phyloP scores from a whole-genome alignment of 176 grass and related monocot genomes.

The Calamus simplicifolius region DNA sequence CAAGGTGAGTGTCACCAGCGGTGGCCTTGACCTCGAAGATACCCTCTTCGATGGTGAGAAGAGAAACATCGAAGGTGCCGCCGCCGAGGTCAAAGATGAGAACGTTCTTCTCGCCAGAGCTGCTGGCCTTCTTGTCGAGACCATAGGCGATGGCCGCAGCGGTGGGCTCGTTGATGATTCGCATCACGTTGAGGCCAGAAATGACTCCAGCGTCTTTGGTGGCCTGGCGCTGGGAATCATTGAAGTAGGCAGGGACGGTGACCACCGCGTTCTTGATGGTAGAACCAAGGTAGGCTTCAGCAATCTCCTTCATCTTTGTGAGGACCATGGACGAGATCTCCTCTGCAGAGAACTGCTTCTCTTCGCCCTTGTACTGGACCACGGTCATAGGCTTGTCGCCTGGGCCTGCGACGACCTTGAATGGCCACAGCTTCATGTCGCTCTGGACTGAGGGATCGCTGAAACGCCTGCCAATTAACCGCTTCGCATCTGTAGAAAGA shows the following conservation, averaged over 20 bases:
- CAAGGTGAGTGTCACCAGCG: slow-evolving; percentile 57
- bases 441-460: slow-evolving; percentile 42
- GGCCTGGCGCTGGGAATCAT: slow-evolving; percentile 49
- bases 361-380: slow-evolving; percentile 60
- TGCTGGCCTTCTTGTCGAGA: slow-evolving; percentile 47
- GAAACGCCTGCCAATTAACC: slow-evolving; percentile 44
- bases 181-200: slow-evolving; percentile 52
- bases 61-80: slow-evolving; percentile 54
- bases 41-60: slow-evolving; percentile 47
- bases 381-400: slow-evolving; percentile 52
- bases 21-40: slow-evolving; percentile 58
- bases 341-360: slow-evolving; percentile 53
- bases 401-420: slow-evolving; percentile 50
- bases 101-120: slow-evolving; percentile 49
- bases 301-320: slow-evolving; percentile 59
- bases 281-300: slow-evolving; percentile 43
- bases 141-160: slow-evolving; percentile 52
- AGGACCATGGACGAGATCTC: slow-evolving; percentile 52
- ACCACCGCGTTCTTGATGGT: slow-evolving; percentile 45
- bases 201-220: slow-evolving; percentile 54
- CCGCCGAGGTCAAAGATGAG: slow-evolving; percentile 60
- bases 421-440: slow-evolving; percentile 43
- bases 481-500: slow-evolving; percentile 42
- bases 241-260: slow-evolving; percentile 53
- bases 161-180: slow-evolving; percentile 42